These are phyloP conservation scores for Fulvia fulva DNA, from an alignment of 2,329 filamentous ascomycete species.

Conservation along the genomic window DNA sequence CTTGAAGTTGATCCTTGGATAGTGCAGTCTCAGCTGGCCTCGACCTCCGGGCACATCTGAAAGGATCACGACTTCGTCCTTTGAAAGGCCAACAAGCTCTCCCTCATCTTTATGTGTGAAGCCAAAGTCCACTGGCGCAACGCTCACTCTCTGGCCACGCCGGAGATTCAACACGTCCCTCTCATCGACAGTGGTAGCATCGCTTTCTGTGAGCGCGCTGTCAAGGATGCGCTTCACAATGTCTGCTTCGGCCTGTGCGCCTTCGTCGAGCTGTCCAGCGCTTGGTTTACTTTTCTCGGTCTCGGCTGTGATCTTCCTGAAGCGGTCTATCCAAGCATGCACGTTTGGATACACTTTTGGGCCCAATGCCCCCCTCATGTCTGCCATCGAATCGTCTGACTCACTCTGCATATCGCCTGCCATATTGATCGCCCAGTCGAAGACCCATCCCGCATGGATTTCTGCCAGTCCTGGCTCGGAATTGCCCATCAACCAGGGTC, in stretches of 20 bases:
- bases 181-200: slow-evolving; percentile 5
- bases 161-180: slow-evolving; percentile 13
- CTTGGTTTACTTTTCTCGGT: slow-evolving; percentile 6
- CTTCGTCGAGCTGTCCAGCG: slow-evolving; percentile 11
- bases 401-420: no score
- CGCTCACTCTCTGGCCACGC: slow-evolving; percentile 11
- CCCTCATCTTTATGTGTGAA: slow-evolving; percentile 19
- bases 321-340: slow-evolving; percentile 16
- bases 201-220: slow-evolving; percentile 3
- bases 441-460: no score
- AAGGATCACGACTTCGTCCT: slow-evolving; percentile 19
- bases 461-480: no score
- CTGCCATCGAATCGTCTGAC: slow-evolving; percentile 8
- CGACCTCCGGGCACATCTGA: slow-evolving; percentile 6
- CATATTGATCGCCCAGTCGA: no score
- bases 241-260: slow-evolving; percentile 10
- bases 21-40: slow-evolving; percentile 17
- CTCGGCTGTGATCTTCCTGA: slow-evolving; percentile 5
- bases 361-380: slow-evolving; percentile 12
- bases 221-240: slow-evolving; percentile 15
- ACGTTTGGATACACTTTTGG: slow-evolving; percentile 12
- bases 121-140: slow-evolving; percentile 20
- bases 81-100: slow-evolving; percentile 10
- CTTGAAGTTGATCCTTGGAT: slow-evolving; percentile 22
- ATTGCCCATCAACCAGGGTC: no score